Evolutionary conservation across 768 basidiomycete species (phyloP), one percentile per base, ranked within the genome.

Genomic region (Pulveroboletus sp.): DNA sequence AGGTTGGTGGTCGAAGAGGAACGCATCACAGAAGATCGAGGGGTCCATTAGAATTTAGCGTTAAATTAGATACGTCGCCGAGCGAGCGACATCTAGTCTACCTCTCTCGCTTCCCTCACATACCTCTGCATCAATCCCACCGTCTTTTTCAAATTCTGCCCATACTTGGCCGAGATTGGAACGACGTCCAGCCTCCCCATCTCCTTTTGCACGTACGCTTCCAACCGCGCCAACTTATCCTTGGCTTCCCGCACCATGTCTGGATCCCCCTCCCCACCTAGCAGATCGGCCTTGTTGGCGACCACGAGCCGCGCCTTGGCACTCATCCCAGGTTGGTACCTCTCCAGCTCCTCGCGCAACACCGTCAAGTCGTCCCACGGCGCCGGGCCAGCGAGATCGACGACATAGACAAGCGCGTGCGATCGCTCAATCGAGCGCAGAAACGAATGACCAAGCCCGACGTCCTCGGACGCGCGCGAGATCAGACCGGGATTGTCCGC

Each of bases 401-500:
- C 86, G 44, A 98, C 93, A 63, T 95, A 97, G 3, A 82, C 89
- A 6, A 98, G 80, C 7, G 89, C 90, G 26, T 85, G 81, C 12
- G 92, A 92, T 6, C 96, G 84, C 62, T 98, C 94, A 67, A 98
- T 90, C 1, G 91, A 86, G 12, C 93, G 82, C 24, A 99, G 70
- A 75, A 98, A 98, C 2, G 89, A 86, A 68, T 97, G 93, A 0
- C 95, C 96, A 2, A 98, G 78, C 4, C 94, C 96, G 42, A 92
- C 83, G 63, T 95, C 89, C 60, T 91, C 83, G 3, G 91, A 89
- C 3, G 93, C 89, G 13, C 79, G 76, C 9, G 81, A 78, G 49
- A 98, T 84, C 38, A 98, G 82, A 8, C 96, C 96, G 0, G 96
- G 96, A 63, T 97, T 98, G 70, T 99, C 96, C 31, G 93, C 90